Base-by-base conservation (phyloP, 345 rosid genomes). In the Acer saccharum region DNA sequence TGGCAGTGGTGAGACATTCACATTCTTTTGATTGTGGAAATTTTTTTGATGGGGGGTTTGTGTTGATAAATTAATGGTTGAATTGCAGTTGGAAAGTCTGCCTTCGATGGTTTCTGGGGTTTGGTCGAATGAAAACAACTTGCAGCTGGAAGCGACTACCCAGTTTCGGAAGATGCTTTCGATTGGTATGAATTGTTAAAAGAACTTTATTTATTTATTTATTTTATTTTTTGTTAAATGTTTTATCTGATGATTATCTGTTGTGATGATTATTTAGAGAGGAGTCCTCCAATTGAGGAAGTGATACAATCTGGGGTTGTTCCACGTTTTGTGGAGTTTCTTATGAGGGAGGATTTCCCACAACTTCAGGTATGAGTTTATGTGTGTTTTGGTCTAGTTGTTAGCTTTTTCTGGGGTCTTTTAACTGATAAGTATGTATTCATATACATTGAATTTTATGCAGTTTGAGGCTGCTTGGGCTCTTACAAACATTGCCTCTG, bases 381-480 rank as follows among this genome's bases (percentile, higher is more conserved):
- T 50, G 2, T 17, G 16, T 66, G n/a, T 32, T 57, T 27, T 46
- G 57, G 58, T 21, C 43, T 7, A 3, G 10, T 43, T 35, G 9
- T 65, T 29, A 2, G 12, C 46, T 7, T 46, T 63, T 17, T 23
- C 4, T 71, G 17, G 4, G n/a, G 70, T 29, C 9, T 62, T 57
- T 60, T 6, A 3, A 27, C 21, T 20, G 55, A 21, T 57, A 57
- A 1, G 17, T 29, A 29, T 66, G 72, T 61, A 18, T 63, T 80
- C 62, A 71, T 69, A 71, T 69, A 1, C 62, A 1, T 46, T 12
- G 17, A 20, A 46, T 13, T 54, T 54, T 9, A 67, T 83, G 11
- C 77, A 94, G 97, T 94, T 94, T 84, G 98, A 92, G 88, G 97
- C 98, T 27, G 95, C 98, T 58, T 94, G 97, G 97, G 96, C 97